Evolutionary conservation across 225 moss, liverwort and hornwort species (phyloP), one percentile per base, ranked within the genome.

Genomic region (Pseudisothecium myosuroides): DNA sequence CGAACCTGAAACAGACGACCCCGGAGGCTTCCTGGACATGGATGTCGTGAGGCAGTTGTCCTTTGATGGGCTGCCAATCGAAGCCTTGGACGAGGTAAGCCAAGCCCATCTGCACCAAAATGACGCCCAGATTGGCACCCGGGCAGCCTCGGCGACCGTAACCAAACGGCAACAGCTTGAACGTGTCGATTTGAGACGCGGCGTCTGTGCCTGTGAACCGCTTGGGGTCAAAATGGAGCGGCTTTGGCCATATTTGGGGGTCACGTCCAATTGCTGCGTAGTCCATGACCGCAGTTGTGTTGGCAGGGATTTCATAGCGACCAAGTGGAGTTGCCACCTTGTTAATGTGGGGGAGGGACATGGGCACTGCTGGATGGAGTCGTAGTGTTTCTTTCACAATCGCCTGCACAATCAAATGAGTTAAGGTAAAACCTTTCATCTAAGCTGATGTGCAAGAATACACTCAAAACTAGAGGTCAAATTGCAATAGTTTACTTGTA

Each of bases 71-170:
- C 16, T 60, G 58, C 94, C 94, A 94, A 34, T 94, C 94, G 81
- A 94, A 94, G 59, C 93, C 93, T 78, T 94, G 94, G 23, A 94
- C 89, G 43, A 94, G 91, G 59, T 79, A 88, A 39, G 93, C 93
- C 89, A 94, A 88, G n/a, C 92, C 86, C 54, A 93, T 65, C 77
- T 93, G 93, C 43, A 89, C 87, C 49, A 91, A 41, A 66, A 81
- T 47, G 41, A 92, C 65, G 21, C 92, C 93, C 56, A 93, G 85
- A 39, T 93, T 93, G 6, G 83, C 88, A 14, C 94, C 94, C 1
- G 94, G 94, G 74, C 94, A 95, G 31, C 92, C 93, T 19, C 95
- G 93, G 16, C 93, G 93, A 23, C 95, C 95, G 19, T 92, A 93
- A 9, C 94, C 94, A 61, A 95, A 95, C 14, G 95, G 95, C n/a